Evolutionary conservation across 2,329 filamentous ascomycete genomes (phyloP).

Genomic region (Fusarium bulbicola): DNA sequence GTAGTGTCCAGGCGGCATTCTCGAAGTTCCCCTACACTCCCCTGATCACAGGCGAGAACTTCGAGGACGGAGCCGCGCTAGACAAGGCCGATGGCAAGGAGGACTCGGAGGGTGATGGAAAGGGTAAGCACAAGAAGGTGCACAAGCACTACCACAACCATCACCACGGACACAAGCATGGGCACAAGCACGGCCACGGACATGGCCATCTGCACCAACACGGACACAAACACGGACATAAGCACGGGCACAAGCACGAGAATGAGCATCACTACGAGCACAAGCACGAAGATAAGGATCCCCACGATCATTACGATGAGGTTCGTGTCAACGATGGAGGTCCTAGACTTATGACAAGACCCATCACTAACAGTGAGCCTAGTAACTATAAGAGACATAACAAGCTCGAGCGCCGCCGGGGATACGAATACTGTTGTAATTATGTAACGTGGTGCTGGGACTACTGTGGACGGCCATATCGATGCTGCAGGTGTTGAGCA

Average conservation of each 20-base stretch:
- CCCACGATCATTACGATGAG: neutral
- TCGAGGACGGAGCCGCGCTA: constrained; percentile 32
- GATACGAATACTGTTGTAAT: neutral
- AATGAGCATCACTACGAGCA: neutral
- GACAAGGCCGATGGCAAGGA: neutral
- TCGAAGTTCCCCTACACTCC: constrained; percentile 40
- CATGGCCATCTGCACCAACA: constrained; percentile 2
- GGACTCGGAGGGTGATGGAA: neutral
- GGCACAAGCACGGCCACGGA: neutral
- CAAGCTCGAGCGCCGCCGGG: neutral
- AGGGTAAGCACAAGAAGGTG: constrained; percentile 1
- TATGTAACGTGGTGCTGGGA: neutral
- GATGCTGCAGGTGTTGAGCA: neutral
- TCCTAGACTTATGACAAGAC: neutral
- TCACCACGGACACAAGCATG: neutral
- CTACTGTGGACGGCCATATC: neutral
- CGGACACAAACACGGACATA: neutral
- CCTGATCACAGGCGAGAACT: constrained; percentile 43
- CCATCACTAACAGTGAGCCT: neutral
- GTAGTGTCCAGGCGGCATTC: constrained; percentile 42
- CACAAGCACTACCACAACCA: constrained; percentile 16
- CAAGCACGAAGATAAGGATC: neutral
- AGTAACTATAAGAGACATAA: neutral
- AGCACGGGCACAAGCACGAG: constrained; percentile 5
- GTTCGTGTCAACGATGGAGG: neutral